Evolutionary conservation across 2,329 filamentous ascomycete genomes (phyloP), one percentile per base, ranked within the genome.

Genomic region (Fusarium haematococcum): DNA sequence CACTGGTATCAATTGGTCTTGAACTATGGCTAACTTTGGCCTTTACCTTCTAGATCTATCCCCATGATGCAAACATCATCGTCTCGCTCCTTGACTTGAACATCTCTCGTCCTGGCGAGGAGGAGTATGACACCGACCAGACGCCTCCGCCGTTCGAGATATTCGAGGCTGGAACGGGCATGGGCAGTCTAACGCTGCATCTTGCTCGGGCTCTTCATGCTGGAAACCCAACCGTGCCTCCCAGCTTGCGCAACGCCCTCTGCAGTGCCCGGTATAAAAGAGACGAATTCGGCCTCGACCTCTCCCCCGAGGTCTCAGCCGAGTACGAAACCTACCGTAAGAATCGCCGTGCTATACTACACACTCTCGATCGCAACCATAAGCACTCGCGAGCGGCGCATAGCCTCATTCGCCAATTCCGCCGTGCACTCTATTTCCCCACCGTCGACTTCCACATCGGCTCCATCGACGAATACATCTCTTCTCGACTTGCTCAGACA

Each of bases 151-250:
- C 87, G 0, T 81, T 95, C 14, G 93, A 96, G 79, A 93, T 97
- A 52, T 91, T 97, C 62, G 94, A 97, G 82, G 94, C 94, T 56
- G 94, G 94, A 18, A 97, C 94, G 5, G 94, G 94, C n/a, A 93
- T 95, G 86, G 94, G 94, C 67, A 91, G 92, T 37, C 83, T 97
- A 67, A 96, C 94, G 1, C 83, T 97, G 6, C 90, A 95, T 78
- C 86, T 97, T 25, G 91, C 93, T 33, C 89, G 93, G 62, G 93
- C 93, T 4, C 90, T 97, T 54, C 92, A 95, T 79, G 93, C 90
- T 52, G 92, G 91, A 20, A 95, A 95, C 78, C 84, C 89, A 3
- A 82, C 86, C 8, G 61, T 84, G 5, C 83, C 88, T 7, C 86
- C 88, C 0, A 78, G 81, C 16, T 80, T 87, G 18, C 85, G 85